Evolutionary conservation across 1,284 basidiomycete genomes (phyloP).

Genomic region (Moesziomyces globuligerus): DNA sequence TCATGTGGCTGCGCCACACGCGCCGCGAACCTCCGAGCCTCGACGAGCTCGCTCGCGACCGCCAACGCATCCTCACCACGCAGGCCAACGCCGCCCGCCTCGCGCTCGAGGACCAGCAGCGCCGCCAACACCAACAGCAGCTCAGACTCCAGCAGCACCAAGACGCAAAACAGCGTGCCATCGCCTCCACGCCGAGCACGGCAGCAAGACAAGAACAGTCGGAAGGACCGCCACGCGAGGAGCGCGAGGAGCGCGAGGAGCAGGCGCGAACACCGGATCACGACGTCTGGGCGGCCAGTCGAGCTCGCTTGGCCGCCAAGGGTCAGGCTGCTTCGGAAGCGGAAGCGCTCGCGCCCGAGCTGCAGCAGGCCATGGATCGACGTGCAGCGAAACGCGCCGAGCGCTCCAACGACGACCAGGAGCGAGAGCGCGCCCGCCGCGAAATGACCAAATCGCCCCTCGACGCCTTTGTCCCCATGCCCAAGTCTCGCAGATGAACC

Average conservation of each 20-base stretch:
- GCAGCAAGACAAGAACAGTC: constrained; percentile 3
- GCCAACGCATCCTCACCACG: constrained; percentile 16
- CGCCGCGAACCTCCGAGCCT: constrained; percentile 50
- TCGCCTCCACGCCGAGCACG: constrained; percentile 7
- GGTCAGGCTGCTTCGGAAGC: constrained; percentile 10
- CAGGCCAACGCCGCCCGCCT: constrained; percentile 36
- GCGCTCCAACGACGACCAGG: constrained; percentile 13
- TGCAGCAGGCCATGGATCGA: constrained; percentile 30
- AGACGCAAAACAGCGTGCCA: constrained; percentile 17
- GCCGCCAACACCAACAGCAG: constrained; percentile 10
- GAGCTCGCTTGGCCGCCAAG: constrained; percentile 34
- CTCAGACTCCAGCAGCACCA: constrained; percentile 15
- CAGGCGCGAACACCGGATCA: constrained; percentile 26
- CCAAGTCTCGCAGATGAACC: constrained; percentile 17
- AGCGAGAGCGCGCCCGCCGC: constrained; percentile 23
- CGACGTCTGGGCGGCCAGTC: constrained; percentile 43
- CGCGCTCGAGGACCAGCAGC: constrained; percentile 21
- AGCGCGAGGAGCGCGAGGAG: neutral
- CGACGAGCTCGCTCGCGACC: constrained; percentile 39
- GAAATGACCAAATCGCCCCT: constrained; percentile 47
- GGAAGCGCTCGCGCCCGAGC: neutral
- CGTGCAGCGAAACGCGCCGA: constrained; percentile 27
- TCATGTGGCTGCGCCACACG: constrained; percentile 64
- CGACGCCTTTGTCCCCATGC: constrained; percentile 47
- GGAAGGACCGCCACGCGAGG: neutral